phyloP scores from a whole-genome alignment of 371 early-diverging fungal genomes.

The Mortierella sp. region DNA sequence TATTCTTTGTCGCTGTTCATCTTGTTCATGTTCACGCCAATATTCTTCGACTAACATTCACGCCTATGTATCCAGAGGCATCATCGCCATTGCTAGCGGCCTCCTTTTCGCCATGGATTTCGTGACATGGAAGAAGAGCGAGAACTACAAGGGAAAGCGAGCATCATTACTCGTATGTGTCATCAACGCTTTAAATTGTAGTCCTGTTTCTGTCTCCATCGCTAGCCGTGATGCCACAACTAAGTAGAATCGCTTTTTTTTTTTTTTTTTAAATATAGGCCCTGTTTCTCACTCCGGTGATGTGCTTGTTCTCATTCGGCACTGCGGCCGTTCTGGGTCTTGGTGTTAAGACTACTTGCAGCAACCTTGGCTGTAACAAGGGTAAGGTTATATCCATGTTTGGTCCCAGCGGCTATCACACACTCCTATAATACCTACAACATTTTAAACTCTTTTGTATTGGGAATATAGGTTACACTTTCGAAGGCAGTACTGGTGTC shows the following conservation, averaged over 20 bases:
- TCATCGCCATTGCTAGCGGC: conserved; percentile 5
- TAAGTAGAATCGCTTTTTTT: background rate
- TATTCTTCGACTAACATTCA: too few relatives aligned
- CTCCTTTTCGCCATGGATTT: conserved; percentile 15
- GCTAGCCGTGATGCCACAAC: background rate
- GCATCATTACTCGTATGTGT: conserved; percentile 20
- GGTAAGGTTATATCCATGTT: conserved; percentile 2
- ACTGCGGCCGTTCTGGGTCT: conserved; percentile 17
- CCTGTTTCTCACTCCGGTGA: conserved; percentile 4
- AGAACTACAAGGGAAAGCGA: conserved; percentile 33
- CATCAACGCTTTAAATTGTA: background rate
- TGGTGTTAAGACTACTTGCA: conserved; percentile 16
- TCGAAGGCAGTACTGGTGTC: background rate
- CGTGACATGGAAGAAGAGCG: conserved; percentile 35
- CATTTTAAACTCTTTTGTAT: too few relatives aligned
- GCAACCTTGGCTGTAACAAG: background rate
- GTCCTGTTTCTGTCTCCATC: too few relatives aligned
- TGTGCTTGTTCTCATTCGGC: conserved; percentile 30
- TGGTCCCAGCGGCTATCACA: too few relatives aligned
- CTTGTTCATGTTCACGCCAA: too few relatives aligned
- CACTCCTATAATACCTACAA: too few relatives aligned
- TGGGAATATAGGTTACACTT: background rate
- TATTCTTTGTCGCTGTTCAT: too few relatives aligned
- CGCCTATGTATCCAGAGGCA: conserved; percentile 3
- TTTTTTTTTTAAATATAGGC: conserved; percentile 5